Evolutionary conservation across 495 filamentous ascomycete species (phyloP).

Genomic region (Penicillium malachiteum): DNA sequence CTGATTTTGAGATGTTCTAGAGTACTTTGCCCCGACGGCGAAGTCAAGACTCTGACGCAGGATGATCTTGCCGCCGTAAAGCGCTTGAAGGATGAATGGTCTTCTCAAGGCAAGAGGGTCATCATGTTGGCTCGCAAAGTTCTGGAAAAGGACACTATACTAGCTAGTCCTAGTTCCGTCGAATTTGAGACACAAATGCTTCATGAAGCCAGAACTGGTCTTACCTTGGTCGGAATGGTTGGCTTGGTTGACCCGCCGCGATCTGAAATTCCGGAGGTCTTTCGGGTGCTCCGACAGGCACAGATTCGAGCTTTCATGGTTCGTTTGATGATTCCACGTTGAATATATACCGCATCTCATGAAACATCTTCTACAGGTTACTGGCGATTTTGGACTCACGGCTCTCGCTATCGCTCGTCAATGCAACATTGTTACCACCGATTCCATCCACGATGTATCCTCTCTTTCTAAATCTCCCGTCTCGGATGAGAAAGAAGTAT

Average conservation of each 20-base stretch:
- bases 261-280: slow-evolving; percentile 61
- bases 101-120: slow-evolving; percentile 61
- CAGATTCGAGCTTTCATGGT: slow-evolving; percentile 66
- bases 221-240: slow-evolving; percentile 62
- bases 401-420: slow-evolving; percentile 63
- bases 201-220: slow-evolving; percentile 43
- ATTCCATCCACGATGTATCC: slow-evolving; percentile 13
- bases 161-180: slow-evolving; percentile 31
- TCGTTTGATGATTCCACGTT: not conserved
- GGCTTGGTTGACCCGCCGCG: slow-evolving; percentile 68
- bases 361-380: slow-evolving; percentile 27
- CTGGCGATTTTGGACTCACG: slow-evolving; percentile 68
- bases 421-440: slow-evolving; percentile 57
- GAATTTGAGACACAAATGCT: slow-evolving; percentile 55
- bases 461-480: slow-evolving; percentile 4
- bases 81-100: slow-evolving; percentile 58
- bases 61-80: slow-evolving; percentile 43
- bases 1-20: slow-evolving; percentile 55
- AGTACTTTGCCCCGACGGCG: slow-evolving; percentile 48
- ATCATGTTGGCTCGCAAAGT: slow-evolving; percentile 63
- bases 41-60: slow-evolving; percentile 39
- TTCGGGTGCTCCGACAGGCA: slow-evolving; percentile 56
- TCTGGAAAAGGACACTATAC: slow-evolving; percentile 36
- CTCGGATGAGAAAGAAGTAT: slow-evolving; percentile 11
- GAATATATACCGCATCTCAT: not conserved